phyloP scores from a whole-genome alignment of 768 basidiomycete species.

The Collybia mongolica region DNA sequence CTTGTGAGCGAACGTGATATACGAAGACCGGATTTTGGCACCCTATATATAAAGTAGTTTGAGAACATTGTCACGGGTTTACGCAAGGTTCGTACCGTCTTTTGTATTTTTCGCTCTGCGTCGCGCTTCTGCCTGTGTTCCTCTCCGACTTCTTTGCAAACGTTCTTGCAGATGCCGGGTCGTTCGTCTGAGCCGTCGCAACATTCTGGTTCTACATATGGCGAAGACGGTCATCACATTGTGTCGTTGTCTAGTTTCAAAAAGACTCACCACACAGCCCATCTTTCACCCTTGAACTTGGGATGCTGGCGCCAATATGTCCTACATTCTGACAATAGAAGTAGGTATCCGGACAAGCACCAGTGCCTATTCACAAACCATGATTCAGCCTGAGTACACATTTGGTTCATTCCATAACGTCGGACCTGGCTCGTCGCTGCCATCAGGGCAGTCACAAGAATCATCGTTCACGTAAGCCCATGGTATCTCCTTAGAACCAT shows the following conservation, averaged over 20 bases:
- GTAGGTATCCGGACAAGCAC: conserved; percentile 70
- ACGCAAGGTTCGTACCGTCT: conserved; percentile 55
- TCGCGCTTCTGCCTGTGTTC: conserved; percentile 64
- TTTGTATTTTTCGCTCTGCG: conserved; percentile 74
- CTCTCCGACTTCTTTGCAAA: conserved; percentile 74
- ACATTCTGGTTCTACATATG: conserved; percentile 66
- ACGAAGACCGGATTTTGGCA: conserved; percentile 86
- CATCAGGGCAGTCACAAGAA: conserved; percentile 91
- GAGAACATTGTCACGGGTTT: background rate
- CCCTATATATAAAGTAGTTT: conserved; percentile 54
- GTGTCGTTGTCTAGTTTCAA: background rate
- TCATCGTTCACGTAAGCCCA: conserved; percentile 90
- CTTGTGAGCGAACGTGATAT: conserved; percentile 83
- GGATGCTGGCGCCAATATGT: conserved; percentile 79
- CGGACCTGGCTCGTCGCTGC: conserved; percentile 92
- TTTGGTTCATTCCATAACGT: conserved; percentile 5
- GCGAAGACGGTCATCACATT: conserved; percentile 12
- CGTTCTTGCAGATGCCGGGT: conserved; percentile 74
- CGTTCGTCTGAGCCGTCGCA: conserved; percentile 97
- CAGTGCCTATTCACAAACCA: conserved; percentile 56
- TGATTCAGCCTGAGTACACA: conserved; percentile 7
- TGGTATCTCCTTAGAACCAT: conserved; percentile 74
- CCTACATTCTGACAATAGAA: conserved; percentile 91
- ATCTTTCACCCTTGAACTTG: conserved; percentile 84
- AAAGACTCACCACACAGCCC: conserved; percentile 81